Evolutionary conservation across 306 rosid species (phyloP), one percentile per base, ranked within the genome.

Genomic region (Rosa multiflora): DNA sequence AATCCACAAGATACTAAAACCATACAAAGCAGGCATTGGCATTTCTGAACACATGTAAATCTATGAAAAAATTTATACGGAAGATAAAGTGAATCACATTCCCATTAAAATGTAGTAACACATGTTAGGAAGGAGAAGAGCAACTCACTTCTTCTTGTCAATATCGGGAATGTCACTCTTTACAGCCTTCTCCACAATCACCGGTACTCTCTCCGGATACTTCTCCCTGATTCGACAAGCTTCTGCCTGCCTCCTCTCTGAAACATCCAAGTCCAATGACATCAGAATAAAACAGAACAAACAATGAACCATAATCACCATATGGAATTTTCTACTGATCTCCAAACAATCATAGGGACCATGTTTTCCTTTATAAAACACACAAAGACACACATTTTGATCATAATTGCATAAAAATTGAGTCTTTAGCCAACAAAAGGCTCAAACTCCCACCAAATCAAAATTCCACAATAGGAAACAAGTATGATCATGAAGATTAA

Each of bases 151-250:
- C 86, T 92, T 92, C 85, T 94, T 92, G 86, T 91, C 97, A 67
- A 94, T 91, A 82, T 92, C 95, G 4, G 97, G 90, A 77, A 94
- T 83, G 80, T 92, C 92, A 81, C 93, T 88, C 83, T 85, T 91
- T 67, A 82, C 93, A 64, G 93, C 97, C 89, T 91, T 94, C 92
- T 94, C 99, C 85, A 94, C 97, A 84, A 94, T 89, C 83, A 94
- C 97, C 8, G 99, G 99, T 66, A 94, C 78, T 86, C 97, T 92
- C 61, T 92, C 97, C 3, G 97, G 97, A 79, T 89, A 91, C 87
- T 94, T 94, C 83, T 92, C 92, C 78, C 87, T 85, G 77, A 94
- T 94, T 82, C 97, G 95, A 75, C 72, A 0, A 80, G 93, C 89
- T 80, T 94, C 99, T 20, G 88, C 91, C 47, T 63, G 81, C 73